A percentile compares a stretch with the other conserved stretches of the same genome.
Evolutionary conservation across 202 grass and related monocot genomes (phyloP).

Genomic region (Cymbopogon flexuosus): DNA sequence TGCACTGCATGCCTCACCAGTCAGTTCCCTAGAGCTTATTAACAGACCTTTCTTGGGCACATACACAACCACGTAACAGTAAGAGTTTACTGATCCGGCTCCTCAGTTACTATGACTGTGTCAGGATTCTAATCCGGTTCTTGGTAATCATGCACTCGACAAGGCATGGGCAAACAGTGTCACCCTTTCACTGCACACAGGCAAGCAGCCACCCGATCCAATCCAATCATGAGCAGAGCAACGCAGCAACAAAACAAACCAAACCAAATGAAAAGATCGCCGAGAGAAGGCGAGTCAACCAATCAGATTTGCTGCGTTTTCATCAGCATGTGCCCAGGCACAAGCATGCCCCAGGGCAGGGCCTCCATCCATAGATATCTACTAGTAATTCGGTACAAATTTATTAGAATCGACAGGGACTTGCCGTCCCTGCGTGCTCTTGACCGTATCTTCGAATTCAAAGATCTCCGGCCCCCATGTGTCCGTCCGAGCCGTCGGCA

Average conservation of each 20-base stretch:
- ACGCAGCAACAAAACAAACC: not conserved
- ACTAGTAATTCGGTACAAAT: not conserved
- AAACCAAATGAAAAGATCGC: not conserved
- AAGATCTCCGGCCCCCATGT: slow-evolving; percentile 36
- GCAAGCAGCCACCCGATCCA: not conserved
- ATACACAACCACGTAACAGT: not conserved
- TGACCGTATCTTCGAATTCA: slow-evolving; percentile 2
- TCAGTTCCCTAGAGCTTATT: not conserved
- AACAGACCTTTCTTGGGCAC: not conserved
- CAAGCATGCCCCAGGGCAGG: not conserved
- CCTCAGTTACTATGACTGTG: not conserved
- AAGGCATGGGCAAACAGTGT: slow-evolving; percentile 5
- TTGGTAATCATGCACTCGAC: slow-evolving; percentile 6
- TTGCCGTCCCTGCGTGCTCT: not conserved
- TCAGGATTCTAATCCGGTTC: not conserved
- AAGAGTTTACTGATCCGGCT: not conserved
- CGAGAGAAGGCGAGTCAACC: not conserved
- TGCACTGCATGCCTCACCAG: not conserved
- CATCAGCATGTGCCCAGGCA: not conserved
- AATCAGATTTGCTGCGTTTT: not conserved
- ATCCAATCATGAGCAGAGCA: slow-evolving; percentile 11
- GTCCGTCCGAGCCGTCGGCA: not conserved
- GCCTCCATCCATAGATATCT: not conserved
- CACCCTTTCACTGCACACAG: slow-evolving; percentile 21
- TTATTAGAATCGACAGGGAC: not conserved